A percentile compares a stretch with the other conserved stretches of the same genome.
These are phyloP conservation scores for Monosporascus sp. DNA, from an alignment of 2,329 filamentous ascomycete species.

Conservation along the genomic window DNA sequence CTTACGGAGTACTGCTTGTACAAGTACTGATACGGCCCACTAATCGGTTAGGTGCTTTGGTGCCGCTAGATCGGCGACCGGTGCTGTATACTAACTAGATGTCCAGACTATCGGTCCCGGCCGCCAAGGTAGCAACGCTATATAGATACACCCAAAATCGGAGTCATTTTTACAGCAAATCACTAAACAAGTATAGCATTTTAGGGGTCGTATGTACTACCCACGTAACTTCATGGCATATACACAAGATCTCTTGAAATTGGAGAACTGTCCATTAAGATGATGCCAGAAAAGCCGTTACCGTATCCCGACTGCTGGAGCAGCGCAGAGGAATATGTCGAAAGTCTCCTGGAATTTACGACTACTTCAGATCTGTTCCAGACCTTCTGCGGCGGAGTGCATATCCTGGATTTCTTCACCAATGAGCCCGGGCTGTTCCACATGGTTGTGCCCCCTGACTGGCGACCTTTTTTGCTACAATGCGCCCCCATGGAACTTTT, in stretches of 20 bases:
- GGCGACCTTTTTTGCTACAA: conserved; percentile 71
- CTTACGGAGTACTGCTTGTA: neutral
- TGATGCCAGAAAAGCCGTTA: conserved; percentile 51
- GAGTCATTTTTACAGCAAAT: too few species aligned
- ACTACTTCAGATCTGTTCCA: conserved; percentile 72
- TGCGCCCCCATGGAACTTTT: conserved; percentile 71
- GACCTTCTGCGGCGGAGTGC: conserved; percentile 91
- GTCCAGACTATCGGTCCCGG: too few species aligned
- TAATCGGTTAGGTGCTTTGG: too few species aligned
- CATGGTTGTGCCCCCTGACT: conserved; percentile 68
- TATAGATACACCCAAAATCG: too few species aligned
- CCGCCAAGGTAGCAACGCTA: too few species aligned
- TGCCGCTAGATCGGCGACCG: conserved; percentile 19
- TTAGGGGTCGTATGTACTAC: neutral
- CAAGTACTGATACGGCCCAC: neutral
- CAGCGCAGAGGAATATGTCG: conserved; percentile 70
- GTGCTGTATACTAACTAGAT: neutral
- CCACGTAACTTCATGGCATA: neutral
- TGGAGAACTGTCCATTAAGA: conserved; percentile 15
- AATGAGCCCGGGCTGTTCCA: conserved; percentile 78
- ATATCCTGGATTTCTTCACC: conserved; percentile 95
- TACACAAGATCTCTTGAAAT: too few species aligned
- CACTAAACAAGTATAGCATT: too few species aligned
- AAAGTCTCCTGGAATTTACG: conserved; percentile 71
- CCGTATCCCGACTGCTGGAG: conserved; percentile 68